Base-by-base conservation (phyloP, 345 rosid genomes). In the Firmiana major region DNA sequence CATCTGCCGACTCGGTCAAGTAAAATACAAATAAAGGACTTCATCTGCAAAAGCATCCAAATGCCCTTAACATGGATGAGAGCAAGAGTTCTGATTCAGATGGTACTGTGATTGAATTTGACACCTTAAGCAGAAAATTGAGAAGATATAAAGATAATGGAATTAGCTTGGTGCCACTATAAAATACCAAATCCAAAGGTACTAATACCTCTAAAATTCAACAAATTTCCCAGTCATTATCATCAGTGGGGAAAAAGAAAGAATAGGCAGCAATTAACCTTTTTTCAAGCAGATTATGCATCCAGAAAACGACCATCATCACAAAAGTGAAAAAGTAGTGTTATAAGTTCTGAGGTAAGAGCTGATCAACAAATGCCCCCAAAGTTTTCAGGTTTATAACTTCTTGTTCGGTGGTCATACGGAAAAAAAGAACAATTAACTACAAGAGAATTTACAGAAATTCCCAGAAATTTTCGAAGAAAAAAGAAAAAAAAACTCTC, bases 231-330 rank as follows among this genome's bases (percentile, higher is more conserved):
- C 17, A 34, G 48, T 53, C 62, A 71, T 62, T 34, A 9, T 67
- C 76, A 57, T 24, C 51, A 73, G 65, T 24, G 51, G 64, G 53
- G n/a, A 40, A 36, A 21, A 22, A 21, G 34, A 72, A 28, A 49
- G 6, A 49, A 49, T 11, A 40, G 24, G 65, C 16, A 16, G 38
- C 36, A 38, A 55, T n/a, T n/a, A 73, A 16, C 22, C 7, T 16
- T 49, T 49, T 38, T 57, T 53, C 36, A 57, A 73, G 53, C 51
- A 38, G 53, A 73, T 73, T 22, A 73, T 38, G 76, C 65, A 73
- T 73, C 53, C 76, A 73, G 38, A 73, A 73, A 55, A 54, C 54
- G 48, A 73, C 65, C 51, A 72, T 38, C 76, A 40, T 57, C 65
- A 13, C 13, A 38, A 53, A 43, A 17, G 10, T 53, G 43, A 51